These are phyloP conservation scores for Yamadazyma insecticola DNA, from an alignment of 805 yeast genomes.

Conservation along the genomic window DNA sequence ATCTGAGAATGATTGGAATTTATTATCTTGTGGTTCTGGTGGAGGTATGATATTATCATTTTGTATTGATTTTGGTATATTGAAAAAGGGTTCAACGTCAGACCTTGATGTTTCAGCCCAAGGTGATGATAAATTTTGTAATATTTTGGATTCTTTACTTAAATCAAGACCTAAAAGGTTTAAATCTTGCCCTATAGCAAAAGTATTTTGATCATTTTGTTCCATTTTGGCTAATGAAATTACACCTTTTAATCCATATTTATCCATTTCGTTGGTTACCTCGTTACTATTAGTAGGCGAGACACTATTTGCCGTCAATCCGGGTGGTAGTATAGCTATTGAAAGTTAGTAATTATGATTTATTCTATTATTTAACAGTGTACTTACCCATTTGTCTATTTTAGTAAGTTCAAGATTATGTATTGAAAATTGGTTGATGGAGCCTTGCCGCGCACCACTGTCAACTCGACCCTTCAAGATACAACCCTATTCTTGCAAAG, in stretches of 20 bases:
- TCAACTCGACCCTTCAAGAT: too few species aligned
- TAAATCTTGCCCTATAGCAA: slow-evolving; percentile 74
- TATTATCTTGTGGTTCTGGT: slow-evolving; percentile 43
- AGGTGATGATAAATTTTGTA: slow-evolving; percentile 78
- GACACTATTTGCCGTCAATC: too few species aligned
- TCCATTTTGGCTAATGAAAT: slow-evolving; percentile 58
- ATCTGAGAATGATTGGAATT: slow-evolving; percentile 67
- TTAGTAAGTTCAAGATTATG: too few species aligned
- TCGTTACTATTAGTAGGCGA: too few species aligned
- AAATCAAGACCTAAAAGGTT: slow-evolving; percentile 63
- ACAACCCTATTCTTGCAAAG: too few species aligned
- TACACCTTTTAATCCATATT: slow-evolving; percentile 66
- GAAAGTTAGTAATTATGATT: too few species aligned
- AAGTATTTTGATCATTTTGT: slow-evolving; percentile 55
- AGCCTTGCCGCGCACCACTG: too few species aligned
- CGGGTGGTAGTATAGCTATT: slow-evolving; percentile 16
- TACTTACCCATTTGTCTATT: too few species aligned
- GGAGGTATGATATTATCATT: slow-evolving; percentile 29
- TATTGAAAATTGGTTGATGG: too few species aligned
- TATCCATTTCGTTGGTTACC: too few species aligned
- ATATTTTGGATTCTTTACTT: slow-evolving; percentile 41
- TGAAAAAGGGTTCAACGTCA: slow-evolving; percentile 82
- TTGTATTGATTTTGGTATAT: slow-evolving; percentile 49
- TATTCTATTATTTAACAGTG: too few species aligned
- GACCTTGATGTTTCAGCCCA: slow-evolving; percentile 92